Base-by-base conservation (phyloP, 768 basidiomycete species). In the Saitozyma sp. region DNA sequence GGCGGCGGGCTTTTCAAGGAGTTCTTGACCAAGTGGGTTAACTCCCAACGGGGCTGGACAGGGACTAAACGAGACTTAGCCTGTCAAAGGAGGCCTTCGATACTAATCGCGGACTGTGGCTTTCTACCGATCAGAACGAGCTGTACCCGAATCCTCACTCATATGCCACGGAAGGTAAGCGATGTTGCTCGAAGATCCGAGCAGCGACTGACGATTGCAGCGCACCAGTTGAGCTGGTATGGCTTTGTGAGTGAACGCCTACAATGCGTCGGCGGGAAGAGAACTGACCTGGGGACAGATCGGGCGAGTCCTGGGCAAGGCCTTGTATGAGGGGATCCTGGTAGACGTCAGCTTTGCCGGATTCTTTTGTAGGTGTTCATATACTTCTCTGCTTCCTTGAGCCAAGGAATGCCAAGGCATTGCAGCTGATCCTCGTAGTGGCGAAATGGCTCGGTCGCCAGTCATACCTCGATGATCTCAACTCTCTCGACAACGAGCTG, bases 1-100 rank as follows among this genome's bases (percentile, higher is more conserved):
- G 94, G 95, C 1, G 94, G 96, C 2, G 96, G 96, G 0, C 88
- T 98, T 6, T 98, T 96, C 83, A 99, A 98, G 77, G 96, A 98
- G 78, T 96, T 98, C 69, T 85, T 98, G 72, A 99, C 93, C 1
- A 76, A 75, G 81, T 83, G 58, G 66, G 82, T 5, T 8, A 8
- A 17, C 41, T 59, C 45, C 9, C 41, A 16, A 14, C 38, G 3
- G 16, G 49, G 49, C 14, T 11, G 42, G 10, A 45, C 7, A 41
- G n/a, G 2, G 14, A 6, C 57, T 65, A 53, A 61, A 46, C 29
- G 20, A 19, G 9, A 16, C 38, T 2, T 63, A 91, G 89, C 13
- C 79, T 99, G 16, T 88, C 88, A 61, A 92, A 89, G 73, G 95
- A 98, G 76, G 95, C 90, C 0, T 98, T 99, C 64, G 92, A 99